A percentile compares a stretch with the other conserved stretches of the same genome.
phyloP scores from a whole-genome alignment of 1,284 basidiomycete genomes.

The Ganoderma resinaceum region DNA sequence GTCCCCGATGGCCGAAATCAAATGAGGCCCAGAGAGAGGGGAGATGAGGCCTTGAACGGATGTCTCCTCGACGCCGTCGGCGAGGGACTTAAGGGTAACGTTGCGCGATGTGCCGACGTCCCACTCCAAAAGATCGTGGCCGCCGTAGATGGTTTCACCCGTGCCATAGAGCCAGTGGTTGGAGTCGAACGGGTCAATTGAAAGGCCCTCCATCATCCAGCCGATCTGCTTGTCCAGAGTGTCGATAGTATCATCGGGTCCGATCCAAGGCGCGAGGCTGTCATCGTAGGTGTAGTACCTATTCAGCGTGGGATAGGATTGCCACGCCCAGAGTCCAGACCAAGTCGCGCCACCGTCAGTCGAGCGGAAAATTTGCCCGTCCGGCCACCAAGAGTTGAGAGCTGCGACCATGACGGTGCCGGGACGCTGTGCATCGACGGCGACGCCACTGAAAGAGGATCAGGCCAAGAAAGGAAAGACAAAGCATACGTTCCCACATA shows the following conservation, averaged over 20 bases:
- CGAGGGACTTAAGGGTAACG: conserved; percentile 63
- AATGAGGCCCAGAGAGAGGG: conserved; percentile 51
- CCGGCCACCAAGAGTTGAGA: conserved; percentile 63
- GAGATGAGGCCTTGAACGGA: conserved; percentile 62
- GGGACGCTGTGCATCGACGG: conserved; percentile 64
- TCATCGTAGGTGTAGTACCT: conserved; percentile 63
- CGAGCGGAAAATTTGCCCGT: conserved; percentile 72
- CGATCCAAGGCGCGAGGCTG: conserved; percentile 63
- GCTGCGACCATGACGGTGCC: conserved; percentile 74
- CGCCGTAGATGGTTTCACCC: conserved; percentile 64
- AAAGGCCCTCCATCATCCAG: conserved; percentile 55
- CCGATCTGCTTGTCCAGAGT: conserved; percentile 43
- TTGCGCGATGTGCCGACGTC: conserved; percentile 56
- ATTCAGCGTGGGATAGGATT: conserved; percentile 53
- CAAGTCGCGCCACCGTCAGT: conserved; percentile 61
- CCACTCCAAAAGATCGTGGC: conserved; percentile 62
- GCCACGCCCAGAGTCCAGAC: conserved; percentile 65
- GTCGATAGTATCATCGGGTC: conserved; percentile 52
- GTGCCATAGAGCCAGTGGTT: conserved; percentile 75
- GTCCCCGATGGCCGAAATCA: conserved; percentile 68
- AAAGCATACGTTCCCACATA: conserved; percentile 8
- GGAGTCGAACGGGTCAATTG: conserved; percentile 68
- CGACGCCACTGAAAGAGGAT: conserved; percentile 56
- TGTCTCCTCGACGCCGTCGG: conserved; percentile 71
- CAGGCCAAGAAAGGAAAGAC: conserved; percentile 36